Evolutionary conservation across 2,329 filamentous ascomycete species (phyloP), one percentile per base, ranked within the genome.

Genomic region (Cladophialophora chaetospira): DNA sequence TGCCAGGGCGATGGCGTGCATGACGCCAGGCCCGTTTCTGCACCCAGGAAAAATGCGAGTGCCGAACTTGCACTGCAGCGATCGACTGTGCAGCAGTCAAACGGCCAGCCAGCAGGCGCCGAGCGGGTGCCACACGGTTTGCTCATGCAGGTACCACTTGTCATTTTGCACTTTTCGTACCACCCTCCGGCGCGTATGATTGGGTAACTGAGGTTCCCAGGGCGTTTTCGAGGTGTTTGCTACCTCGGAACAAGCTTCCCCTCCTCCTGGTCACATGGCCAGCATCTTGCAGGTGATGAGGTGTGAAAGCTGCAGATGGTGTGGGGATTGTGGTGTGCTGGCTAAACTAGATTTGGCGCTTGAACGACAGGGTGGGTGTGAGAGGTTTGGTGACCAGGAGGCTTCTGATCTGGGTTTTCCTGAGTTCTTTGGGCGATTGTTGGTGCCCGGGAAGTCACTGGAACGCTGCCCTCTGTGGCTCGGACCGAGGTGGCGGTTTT

Each of bases 71-170:
- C 57, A 50, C 55, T 58, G 26, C 68, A 66, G 51, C 61, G 66
- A 40, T 67, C 67, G 25, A 67, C 63, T 46, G 48, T 64, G 55
- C 67, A 69, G 50, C 43, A 51, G 38, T 54, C 52, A 38, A 50
- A 25, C 42, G 28, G 28, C 46, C 53, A 48, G 52, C 53, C 52
- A 49, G 55, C 49, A 45, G 28, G 28, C 38, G 38, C 49, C 38
- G 40, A 35, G 53, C 44, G 49, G 51, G 59, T 60, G 55, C 57
- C 57, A 63, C 55, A 47, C 51, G 55, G 45, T 35, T 21, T 55
- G 15, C 48, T 47, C 53, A 48, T 60, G 60, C 60, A 60, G 56
- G 57, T 52, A 60, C 60, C 42, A 57, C 55, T 57, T 35, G 42
- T 54, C 38, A 45, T 57, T 62, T 62, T 53, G 42, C 49, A 26